Percentiles rank a stretch among this genome's conserved stretches.
Conservation (phyloP, 108 stramenopile genomes). For the Schizochytrium sp. region DNA sequence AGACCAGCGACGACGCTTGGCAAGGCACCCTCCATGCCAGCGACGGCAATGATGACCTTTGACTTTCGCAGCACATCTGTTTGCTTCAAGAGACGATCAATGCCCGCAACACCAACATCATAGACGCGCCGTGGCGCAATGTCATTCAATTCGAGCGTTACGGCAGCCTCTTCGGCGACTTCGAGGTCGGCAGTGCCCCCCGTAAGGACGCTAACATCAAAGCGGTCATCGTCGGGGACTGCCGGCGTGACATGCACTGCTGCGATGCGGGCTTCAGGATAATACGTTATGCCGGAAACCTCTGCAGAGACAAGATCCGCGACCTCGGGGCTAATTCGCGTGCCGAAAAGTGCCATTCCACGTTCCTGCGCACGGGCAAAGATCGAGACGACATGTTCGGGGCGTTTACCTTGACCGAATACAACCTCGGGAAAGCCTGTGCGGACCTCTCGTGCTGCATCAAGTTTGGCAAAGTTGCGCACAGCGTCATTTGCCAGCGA, state of each 20-base stretch:
- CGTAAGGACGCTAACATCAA: slow-evolving; percentile 62
- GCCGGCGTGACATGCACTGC: not conserved
- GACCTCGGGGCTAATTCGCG: not conserved
- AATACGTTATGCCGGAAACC: not conserved
- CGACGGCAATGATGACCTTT: slow-evolving; percentile 74
- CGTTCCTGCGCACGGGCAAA: not conserved
- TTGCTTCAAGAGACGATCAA: slow-evolving; percentile 72
- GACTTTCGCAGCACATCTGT: slow-evolving; percentile 62
- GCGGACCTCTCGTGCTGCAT: not conserved
- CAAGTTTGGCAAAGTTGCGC: not conserved
- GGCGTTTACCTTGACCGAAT: not conserved
- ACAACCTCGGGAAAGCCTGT: slow-evolving; percentile 13
- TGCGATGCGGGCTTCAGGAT: not conserved
- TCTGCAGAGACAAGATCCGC: not conserved
- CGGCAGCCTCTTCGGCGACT: slow-evolving; percentile 79
- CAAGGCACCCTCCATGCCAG: slow-evolving; percentile 89
- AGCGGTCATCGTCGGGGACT: not conserved
- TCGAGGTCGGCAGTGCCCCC: slow-evolving; percentile 80
- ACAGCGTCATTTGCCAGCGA: not conserved
- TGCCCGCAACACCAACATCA: slow-evolving; percentile 89
- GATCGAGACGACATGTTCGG: not conserved
- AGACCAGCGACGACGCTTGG: slow-evolving; percentile 88
- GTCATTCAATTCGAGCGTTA: slow-evolving; percentile 57
- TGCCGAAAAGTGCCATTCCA: not conserved
- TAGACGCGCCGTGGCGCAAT: slow-evolving; percentile 64